Conservation (phyloP, 768 basidiomycete species). For the Paxillus rubicundulus region DNA sequence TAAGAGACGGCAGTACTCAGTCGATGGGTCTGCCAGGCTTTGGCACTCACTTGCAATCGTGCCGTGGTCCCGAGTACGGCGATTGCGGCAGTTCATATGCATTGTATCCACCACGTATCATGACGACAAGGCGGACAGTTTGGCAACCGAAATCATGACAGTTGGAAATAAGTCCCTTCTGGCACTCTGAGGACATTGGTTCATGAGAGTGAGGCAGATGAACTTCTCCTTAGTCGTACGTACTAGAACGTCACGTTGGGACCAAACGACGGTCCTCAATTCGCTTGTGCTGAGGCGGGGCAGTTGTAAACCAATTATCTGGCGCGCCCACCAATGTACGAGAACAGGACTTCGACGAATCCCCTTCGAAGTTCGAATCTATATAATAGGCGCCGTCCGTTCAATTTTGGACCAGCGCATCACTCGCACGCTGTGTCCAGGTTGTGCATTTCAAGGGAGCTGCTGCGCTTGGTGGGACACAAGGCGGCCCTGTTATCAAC, state of each 20-base stretch:
- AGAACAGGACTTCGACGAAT: background rate
- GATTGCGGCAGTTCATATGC: too few relatives aligned
- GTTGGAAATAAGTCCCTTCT: background rate
- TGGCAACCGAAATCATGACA: too few relatives aligned
- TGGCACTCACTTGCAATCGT: too few relatives aligned
- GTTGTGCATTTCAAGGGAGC: background rate
- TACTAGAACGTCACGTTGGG: background rate
- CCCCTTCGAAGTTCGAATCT: too few relatives aligned
- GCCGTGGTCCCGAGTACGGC: too few relatives aligned
- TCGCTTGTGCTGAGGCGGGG: background rate
- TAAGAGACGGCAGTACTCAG: too few relatives aligned
- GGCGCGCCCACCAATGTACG: background rate
- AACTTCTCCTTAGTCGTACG: background rate
- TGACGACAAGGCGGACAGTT: too few relatives aligned
- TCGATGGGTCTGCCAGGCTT: too few relatives aligned
- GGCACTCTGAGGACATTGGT: background rate
- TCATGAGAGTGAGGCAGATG: background rate
- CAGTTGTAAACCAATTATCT: background rate
- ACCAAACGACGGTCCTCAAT: background rate
- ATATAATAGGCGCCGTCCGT: slow-evolving; percentile 3
- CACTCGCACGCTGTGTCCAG: slow-evolving; percentile 8
- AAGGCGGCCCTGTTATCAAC: background rate
- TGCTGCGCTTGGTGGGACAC: too few relatives aligned
- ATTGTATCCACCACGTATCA: too few relatives aligned
- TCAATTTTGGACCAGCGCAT: slow-evolving; percentile 4